Percentiles rank a stretch among this genome's conserved stretches.
Evolutionary conservation across 2,329 filamentous ascomycete genomes (phyloP).

Genomic region (Colletotrichum echinochloae): DNA sequence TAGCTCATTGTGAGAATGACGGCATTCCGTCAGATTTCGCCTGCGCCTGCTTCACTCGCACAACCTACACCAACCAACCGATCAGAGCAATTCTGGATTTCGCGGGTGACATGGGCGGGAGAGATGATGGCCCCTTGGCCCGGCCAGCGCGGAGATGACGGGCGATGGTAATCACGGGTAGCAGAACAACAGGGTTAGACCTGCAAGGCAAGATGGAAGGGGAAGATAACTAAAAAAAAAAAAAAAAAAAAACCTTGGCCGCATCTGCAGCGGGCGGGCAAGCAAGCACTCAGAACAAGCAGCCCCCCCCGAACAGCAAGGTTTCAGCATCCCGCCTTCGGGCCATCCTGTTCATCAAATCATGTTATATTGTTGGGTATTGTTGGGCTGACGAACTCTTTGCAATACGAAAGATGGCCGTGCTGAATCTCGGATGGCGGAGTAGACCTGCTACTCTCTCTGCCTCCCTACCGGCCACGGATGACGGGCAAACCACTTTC

Average conservation of each 20-base stretch:
- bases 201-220: neutral
- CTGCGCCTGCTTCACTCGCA: neutral
- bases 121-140: conserved; percentile 1
- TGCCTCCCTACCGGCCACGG: neutral
- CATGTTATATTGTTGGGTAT: too few species aligned
- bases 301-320: conserved; percentile 23
- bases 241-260: conserved; percentile 17
- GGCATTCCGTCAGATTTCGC: conserved; percentile 28
- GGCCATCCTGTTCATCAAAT: conserved; percentile 34
- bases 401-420: conserved; percentile 26
- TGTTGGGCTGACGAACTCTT: neutral
- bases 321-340: conserved; percentile 36
- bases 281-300: conserved; percentile 18
- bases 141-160: conserved; percentile 4
- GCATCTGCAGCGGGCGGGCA: conserved; percentile 23
- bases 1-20: conserved; percentile 25
- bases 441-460: neutral
- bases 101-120: neutral
- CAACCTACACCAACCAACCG: neutral
- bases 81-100: neutral
- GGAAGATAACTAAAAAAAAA: too few species aligned
- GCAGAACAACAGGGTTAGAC: neutral
- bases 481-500: conserved; percentile 4
- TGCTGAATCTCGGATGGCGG: conserved; percentile 28
- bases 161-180: neutral